A percentile compares a stretch with the other conserved stretches of the same genome.
Conservation (phyloP, 305 asterid genomes). For the Solanum chacoense region DNA sequence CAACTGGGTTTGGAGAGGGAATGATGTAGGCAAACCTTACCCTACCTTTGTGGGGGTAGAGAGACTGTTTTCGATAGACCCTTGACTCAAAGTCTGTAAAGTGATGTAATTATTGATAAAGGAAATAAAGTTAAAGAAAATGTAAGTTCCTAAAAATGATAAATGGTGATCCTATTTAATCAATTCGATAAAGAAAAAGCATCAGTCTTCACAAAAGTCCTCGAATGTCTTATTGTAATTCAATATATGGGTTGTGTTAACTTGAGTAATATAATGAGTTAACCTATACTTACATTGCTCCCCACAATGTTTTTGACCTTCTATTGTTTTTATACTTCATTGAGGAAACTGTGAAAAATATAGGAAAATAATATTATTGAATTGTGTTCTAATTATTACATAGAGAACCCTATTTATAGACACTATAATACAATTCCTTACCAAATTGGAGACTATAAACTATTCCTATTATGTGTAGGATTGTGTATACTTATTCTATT, state of each 20-base stretch:
- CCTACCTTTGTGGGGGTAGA: background rate
- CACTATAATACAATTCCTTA: too few species aligned
- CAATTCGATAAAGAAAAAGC: background rate
- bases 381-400: too few species aligned
- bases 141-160: background rate
- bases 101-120: background rate
- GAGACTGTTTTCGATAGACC: background rate
- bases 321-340: background rate
- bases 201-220: background rate
- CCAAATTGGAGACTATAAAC: too few species aligned
- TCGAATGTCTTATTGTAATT: background rate
- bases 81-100: background rate
- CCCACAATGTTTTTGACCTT: background rate
- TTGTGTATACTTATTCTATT: too few species aligned
- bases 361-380: too few species aligned
- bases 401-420: too few species aligned
- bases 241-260: background rate
- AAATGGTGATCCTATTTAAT: background rate
- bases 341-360: background rate
- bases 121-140: background rate
- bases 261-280: background rate
- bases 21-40: background rate
- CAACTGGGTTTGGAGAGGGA: background rate
- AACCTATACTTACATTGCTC: background rate
- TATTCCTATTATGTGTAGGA: too few species aligned